These are phyloP conservation scores for Wickerhamomyces ciferrii DNA, from an alignment of 805 yeast species.

Conservation along the genomic window DNA sequence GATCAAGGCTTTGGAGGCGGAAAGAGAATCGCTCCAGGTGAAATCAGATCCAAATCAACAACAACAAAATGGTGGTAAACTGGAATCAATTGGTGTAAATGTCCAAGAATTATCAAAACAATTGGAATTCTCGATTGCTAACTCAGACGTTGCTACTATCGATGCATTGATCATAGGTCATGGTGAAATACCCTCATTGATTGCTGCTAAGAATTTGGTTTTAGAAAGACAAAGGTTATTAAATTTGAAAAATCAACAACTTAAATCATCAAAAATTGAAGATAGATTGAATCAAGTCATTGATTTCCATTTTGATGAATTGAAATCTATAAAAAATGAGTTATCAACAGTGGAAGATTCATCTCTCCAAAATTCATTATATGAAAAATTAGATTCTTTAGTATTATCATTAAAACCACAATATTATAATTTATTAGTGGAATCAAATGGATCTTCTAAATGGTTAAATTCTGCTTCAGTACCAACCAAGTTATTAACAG, in stretches of 20 bases:
- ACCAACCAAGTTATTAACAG: not conserved
- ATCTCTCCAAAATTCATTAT: not conserved
- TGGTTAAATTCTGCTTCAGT: constrained; percentile 12
- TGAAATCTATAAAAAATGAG: constrained; percentile 5
- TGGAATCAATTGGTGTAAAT: constrained; percentile 7
- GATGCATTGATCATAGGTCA: constrained; percentile 16
- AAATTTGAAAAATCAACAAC: constrained; percentile 1
- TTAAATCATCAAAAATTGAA: constrained; percentile 5
- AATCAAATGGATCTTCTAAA: constrained; percentile 3
- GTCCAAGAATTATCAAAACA: constrained; percentile 12
- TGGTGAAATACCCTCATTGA: constrained; percentile 13
- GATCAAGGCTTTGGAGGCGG: constrained; percentile 19
- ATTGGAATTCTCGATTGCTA: constrained; percentile 8
- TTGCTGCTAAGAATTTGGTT: constrained; percentile 11
- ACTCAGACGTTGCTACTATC: constrained; percentile 12
- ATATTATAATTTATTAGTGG: not conserved
- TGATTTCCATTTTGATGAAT: constrained; percentile 9
- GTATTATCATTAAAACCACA: constrained; percentile 9
- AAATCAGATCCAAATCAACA: constrained; percentile 4
- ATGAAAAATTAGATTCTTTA: constrained; percentile 3
- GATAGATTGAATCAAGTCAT: constrained; percentile 1
- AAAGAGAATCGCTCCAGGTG: constrained; percentile 18
- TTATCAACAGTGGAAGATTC: constrained; percentile 2
- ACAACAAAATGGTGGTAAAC: not conserved
- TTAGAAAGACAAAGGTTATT: constrained; percentile 4